Conservation (phyloP, 495 filamentous ascomycete genomes). For the Podospora fimiseda region DNA sequence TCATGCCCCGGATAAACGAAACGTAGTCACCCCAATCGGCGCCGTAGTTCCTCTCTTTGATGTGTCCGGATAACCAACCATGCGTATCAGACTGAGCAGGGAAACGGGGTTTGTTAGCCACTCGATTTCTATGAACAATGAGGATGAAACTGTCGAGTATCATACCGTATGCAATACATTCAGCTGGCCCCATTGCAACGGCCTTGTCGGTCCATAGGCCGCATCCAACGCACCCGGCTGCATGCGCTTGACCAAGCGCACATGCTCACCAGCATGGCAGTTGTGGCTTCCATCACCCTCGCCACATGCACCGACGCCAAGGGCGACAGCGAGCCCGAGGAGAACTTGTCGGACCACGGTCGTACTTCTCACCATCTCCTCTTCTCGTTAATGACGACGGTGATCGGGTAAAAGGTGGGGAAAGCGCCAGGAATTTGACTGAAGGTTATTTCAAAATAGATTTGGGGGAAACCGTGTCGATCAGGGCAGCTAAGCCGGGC, state of each 20-base stretch:
- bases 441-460: too few species aligned
- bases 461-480: too few species aligned
- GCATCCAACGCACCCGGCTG: constrained; percentile 43
- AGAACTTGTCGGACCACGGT: too few species aligned
- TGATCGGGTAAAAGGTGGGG: too few species aligned
- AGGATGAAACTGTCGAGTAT: neutral
- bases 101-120: neutral
- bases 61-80: constrained; percentile 78
- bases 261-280: constrained; percentile 27
- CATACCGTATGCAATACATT: constrained; percentile 72
- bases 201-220: constrained; percentile 26
- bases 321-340: neutral
- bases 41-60: constrained; percentile 70
- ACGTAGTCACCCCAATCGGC: constrained; percentile 88
- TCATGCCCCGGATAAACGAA: constrained; percentile 67
- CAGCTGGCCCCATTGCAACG: constrained; percentile 64
- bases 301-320: neutral
- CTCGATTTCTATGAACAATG: neutral
- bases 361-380: neutral
- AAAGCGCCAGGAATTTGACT: too few species aligned
- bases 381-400: neutral
- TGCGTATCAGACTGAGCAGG: constrained; percentile 54
- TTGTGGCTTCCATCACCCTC: constrained; percentile 22
- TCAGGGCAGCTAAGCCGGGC: too few species aligned
- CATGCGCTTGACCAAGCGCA: constrained; percentile 38